phyloP scores from a whole-genome alignment of 2,329 filamentous ascomycete species.

The Zymoseptoria ardabiliae region DNA sequence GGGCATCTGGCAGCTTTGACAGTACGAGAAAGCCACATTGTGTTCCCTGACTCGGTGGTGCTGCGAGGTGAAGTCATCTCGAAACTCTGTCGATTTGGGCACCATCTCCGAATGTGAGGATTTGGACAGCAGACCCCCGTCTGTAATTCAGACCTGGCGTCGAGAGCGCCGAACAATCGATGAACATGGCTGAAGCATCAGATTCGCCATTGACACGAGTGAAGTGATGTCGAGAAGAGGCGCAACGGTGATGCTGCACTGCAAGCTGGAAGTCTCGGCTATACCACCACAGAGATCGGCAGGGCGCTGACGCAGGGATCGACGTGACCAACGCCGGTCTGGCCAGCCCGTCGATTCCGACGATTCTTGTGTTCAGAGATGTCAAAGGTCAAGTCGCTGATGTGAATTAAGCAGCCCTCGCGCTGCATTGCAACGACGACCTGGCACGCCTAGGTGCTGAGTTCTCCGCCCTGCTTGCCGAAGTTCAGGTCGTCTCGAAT shows the following conservation, averaged over 20 bases:
- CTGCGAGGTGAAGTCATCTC: slow-evolving; percentile 1
- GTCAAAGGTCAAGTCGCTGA: neutral
- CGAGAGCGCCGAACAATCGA: neutral
- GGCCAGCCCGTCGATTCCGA: neutral
- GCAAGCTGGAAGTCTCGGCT: neutral
- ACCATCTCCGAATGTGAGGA: neutral
- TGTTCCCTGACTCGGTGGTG: neutral
- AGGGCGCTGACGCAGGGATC: neutral
- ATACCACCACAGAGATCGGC: neutral
- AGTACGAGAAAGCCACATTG: neutral
- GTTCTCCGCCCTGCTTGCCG: no score
- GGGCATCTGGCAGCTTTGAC: neutral
- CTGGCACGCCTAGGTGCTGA: no score
- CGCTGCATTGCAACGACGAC: no score
- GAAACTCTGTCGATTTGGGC: neutral
- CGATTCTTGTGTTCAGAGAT: neutral
- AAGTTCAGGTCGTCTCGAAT: no score
- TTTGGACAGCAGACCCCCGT: neutral
- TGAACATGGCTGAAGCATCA: neutral
- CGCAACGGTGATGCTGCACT: no score
- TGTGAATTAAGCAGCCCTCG: no score
- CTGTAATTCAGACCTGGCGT: neutral
- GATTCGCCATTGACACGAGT: neutral
- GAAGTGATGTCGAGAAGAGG: neutral
- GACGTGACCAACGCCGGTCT: neutral